Percentiles rank a stretch among this genome's conserved stretches.
phyloP scores from a whole-genome alignment of 257 asterid species.

The Fraxinus cuspidata region DNA sequence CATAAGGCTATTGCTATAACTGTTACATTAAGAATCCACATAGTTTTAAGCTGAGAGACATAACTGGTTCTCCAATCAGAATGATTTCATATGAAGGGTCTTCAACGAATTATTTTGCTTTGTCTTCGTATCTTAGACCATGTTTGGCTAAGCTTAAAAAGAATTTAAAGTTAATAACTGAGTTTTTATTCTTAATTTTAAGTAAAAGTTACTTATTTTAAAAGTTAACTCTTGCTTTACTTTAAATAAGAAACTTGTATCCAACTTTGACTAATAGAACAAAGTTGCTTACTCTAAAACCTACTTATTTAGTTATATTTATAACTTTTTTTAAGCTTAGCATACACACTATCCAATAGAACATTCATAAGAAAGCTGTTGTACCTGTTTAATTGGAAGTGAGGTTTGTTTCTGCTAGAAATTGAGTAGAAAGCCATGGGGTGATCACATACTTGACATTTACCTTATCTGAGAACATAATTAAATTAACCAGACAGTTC shows the following conservation, averaged over 20 bases:
- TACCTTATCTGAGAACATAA: neutral
- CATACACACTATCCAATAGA: neutral
- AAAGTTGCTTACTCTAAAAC: neutral
- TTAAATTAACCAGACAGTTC: neutral
- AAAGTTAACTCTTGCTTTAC: neutral
- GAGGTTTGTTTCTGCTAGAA: neutral
- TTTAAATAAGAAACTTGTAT: neutral
- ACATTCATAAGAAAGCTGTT: neutral
- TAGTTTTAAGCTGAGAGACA: neutral
- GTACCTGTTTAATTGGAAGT: neutral
- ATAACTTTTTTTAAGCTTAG: neutral
- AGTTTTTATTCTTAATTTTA: neutral
- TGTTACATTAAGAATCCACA: constrained; percentile 3
- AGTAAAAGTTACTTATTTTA: neutral
- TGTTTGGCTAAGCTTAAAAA: neutral
- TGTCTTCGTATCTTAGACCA: neutral
- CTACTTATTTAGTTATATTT: neutral
- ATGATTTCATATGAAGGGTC: neutral
- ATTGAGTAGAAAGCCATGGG: neutral
- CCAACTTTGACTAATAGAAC: neutral
- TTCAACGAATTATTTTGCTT: constrained; percentile 7
- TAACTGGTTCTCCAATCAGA: neutral
- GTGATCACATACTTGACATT: neutral
- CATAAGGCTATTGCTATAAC: neutral
- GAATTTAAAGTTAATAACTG: neutral